Conservation (phyloP, 2,329 filamentous ascomycete species). For the Chrysosporium keratinophilum region DNA sequence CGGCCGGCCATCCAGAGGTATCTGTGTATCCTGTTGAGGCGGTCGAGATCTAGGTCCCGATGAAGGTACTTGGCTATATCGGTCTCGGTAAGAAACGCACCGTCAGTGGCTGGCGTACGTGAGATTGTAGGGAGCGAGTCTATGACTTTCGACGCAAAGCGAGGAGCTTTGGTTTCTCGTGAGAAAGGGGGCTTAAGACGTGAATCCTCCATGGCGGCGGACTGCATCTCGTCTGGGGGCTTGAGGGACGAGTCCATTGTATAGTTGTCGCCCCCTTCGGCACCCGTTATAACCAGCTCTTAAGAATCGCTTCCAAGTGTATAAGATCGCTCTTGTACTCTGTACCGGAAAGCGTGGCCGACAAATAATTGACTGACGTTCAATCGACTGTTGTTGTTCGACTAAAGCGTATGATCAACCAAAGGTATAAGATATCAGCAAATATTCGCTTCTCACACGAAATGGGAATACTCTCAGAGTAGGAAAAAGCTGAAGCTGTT, state of each 20-base stretch:
- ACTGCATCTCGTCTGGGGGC: background rate
- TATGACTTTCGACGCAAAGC: background rate
- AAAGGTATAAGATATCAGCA: too few relatives aligned
- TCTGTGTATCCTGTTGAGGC: slow-evolving; percentile 20
- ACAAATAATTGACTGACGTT: too few relatives aligned
- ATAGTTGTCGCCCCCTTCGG: background rate
- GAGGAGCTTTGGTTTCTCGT: background rate
- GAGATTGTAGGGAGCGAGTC: slow-evolving; percentile 12
- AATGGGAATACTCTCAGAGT: too few relatives aligned
- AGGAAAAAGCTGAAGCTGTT: too few relatives aligned
- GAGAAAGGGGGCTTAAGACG: slow-evolving; percentile 4
- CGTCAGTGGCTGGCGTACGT: slow-evolving; percentile 2
- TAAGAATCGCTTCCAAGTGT: too few relatives aligned
- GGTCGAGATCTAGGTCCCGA: slow-evolving; percentile 12
- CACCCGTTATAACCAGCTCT: too few relatives aligned
- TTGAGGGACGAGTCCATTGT: background rate
- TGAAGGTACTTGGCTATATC: slow-evolving; percentile 11
- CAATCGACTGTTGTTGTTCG: too few relatives aligned
- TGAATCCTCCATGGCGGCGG: background rate
- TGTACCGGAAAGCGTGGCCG: too few relatives aligned
- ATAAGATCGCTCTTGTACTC: too few relatives aligned
- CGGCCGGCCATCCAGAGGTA: slow-evolving; percentile 23
- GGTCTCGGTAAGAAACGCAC: slow-evolving; percentile 11
- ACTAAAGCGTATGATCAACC: too few relatives aligned
- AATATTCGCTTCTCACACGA: too few relatives aligned